phyloP scores from a whole-genome alignment of 192 early-diverging fungal genomes.

The Backusella tuberculispora region DNA sequence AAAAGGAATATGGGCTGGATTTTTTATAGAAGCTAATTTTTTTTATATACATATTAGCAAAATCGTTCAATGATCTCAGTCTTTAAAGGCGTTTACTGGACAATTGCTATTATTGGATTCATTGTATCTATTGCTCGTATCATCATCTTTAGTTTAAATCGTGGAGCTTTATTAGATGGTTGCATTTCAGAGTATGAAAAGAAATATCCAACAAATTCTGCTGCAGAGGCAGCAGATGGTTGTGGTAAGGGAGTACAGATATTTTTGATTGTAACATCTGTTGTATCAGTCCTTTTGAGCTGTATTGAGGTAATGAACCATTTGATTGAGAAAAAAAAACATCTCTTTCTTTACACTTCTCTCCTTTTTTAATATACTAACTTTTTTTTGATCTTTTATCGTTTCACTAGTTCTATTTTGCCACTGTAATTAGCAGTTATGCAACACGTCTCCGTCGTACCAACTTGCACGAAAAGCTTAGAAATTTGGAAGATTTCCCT shows the following conservation, averaged over 20 bases:
- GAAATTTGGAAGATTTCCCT: constrained; percentile 41
- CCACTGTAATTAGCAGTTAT: constrained; percentile 38
- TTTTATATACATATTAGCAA: constrained; percentile 28
- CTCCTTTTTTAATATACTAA: neutral
- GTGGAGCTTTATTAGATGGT: neutral
- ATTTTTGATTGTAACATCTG: constrained; percentile 14
- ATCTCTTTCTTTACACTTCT: neutral
- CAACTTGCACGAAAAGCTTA: constrained; percentile 37
- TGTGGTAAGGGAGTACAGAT: constrained; percentile 15
- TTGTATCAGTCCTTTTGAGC: constrained; percentile 27
- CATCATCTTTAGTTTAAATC: constrained; percentile 13
- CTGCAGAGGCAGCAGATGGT: neutral
- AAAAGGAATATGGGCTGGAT: neutral
- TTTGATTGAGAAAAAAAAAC: too few species aligned
- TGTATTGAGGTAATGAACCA: constrained; percentile 31
- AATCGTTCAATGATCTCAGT: constrained; percentile 29
- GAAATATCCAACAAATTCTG: neutral
- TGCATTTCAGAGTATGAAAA: neutral
- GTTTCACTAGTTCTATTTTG: constrained; percentile 35
- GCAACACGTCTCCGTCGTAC: constrained; percentile 34
- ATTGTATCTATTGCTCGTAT: constrained; percentile 27
- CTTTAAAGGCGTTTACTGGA: constrained; percentile 36
- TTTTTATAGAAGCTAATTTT: neutral
- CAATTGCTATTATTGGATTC: constrained; percentile 28
- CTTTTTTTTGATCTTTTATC: neutral